A percentile compares a stretch with the other conserved stretches of the same genome.
Evolutionary conservation across 805 yeast genomes (phyloP).

Genomic region (Candida broadrunensis): DNA sequence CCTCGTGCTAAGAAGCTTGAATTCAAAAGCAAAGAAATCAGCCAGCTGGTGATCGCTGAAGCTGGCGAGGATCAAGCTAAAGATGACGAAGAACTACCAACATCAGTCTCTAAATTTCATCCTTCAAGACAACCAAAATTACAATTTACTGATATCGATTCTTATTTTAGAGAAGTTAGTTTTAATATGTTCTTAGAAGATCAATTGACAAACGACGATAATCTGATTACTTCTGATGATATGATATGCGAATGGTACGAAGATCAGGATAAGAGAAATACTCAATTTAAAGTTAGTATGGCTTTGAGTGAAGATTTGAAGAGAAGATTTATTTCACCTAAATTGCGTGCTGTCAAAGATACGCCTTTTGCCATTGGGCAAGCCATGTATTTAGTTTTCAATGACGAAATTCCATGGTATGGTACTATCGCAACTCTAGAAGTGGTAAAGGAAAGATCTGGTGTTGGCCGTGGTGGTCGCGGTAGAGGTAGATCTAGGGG

Average conservation of each 20-base stretch:
- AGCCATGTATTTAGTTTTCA: constrained; percentile 52
- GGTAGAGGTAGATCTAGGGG: constrained; percentile 9
- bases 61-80: neutral
- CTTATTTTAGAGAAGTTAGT: constrained; percentile 58
- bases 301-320: constrained; percentile 47
- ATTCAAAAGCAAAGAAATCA: too few species aligned
- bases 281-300: constrained; percentile 41
- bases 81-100: constrained; percentile 15
- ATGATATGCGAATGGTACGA: constrained; percentile 52
- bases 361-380: constrained; percentile 60
- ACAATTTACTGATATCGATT: constrained; percentile 46
- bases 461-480: constrained; percentile 18
- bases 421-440: constrained; percentile 47
- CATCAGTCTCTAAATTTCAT: constrained; percentile 25
- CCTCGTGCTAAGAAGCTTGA: too few species aligned
- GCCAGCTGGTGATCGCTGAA: too few species aligned
- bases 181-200: constrained; percentile 65
- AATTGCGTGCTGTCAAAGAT: constrained; percentile 49
- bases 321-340: constrained; percentile 47
- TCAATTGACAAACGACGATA: constrained; percentile 29
- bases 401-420: constrained; percentile 55
- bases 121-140: constrained; percentile 39
- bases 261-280: constrained; percentile 40
- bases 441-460: constrained; percentile 13
- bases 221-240: constrained; percentile 33